Evolutionary conservation across 495 filamentous ascomycete species (phyloP), one percentile per base, ranked within the genome.

Genomic region (Penicillium goetzii): DNA sequence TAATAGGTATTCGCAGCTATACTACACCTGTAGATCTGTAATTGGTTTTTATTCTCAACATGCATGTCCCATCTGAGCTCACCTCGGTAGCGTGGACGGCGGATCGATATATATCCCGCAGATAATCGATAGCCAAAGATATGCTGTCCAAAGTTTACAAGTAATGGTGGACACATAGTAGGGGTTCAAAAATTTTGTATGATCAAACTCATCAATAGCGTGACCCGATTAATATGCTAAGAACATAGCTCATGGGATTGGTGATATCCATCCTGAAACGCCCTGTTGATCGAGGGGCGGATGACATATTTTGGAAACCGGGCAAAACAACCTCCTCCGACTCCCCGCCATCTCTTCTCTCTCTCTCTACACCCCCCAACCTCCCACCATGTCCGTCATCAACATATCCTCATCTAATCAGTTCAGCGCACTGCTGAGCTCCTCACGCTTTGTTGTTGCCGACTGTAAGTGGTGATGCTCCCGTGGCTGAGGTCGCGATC

Each of bases 401-500:
- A 80, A 87, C 36, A 93, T 97, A 53, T 76, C 83, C 59, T 94
- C 91, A 14, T 76, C 84, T 21, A 81, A 83, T 64, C 89, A 96
- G 68, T 89, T 97, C 69, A 86, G 74, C 71, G 75, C 82, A 21
- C 73, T 96, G 54, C 79, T 97, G 55, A 81, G 81, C 45, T 83
- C 81, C 40, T 90, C 88, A 25, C 85, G 78, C 51, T 84, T 96
- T 59, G 90, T 97, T 34, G 88, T 97, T 49, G 85, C 87, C 66
- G 89, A 96, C 80, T 97, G 92, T 96, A 78, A 86, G 92, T 83
- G 53, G 53, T 25, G 21, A 70, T 45, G 40, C 59, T 30, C 60
- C 61, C 51, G 56, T 56, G 56, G 45, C 49, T 19, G 28, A 21
- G 23, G 17, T 53, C 28, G 50, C 25, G 50, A 19, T n/a, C 2